phyloP scores from a whole-genome alignment of 805 yeast genomes.

The Teunomyces atbi region DNA sequence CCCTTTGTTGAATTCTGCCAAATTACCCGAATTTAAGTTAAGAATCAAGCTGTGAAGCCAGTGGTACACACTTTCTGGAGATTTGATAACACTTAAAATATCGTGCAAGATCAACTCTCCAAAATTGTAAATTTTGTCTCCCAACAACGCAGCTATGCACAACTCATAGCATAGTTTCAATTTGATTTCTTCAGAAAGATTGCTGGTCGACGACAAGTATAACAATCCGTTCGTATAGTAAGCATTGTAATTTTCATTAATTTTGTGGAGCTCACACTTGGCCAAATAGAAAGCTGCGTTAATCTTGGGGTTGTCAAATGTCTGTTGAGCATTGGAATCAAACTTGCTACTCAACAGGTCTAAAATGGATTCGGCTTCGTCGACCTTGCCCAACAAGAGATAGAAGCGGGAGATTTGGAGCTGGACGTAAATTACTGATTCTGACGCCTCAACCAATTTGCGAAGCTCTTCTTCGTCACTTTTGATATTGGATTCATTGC shows the following conservation, averaged over 20 bases:
- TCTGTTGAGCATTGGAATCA: slow-evolving; percentile 38
- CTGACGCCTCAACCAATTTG: slow-evolving; percentile 48
- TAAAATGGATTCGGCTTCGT: slow-evolving; percentile 65
- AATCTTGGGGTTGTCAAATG: slow-evolving; percentile 48
- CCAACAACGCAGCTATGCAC: slow-evolving; percentile 81
- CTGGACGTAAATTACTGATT: slow-evolving; percentile 44
- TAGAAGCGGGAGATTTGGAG: slow-evolving; percentile 75
- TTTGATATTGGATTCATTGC: slow-evolving; percentile 28
- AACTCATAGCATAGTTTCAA: slow-evolving; percentile 58
- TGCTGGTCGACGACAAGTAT: slow-evolving; percentile 67
- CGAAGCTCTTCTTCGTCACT: slow-evolving; percentile 22
- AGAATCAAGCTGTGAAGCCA: slow-evolving; percentile 76
- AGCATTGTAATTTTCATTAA: slow-evolving; percentile 72
- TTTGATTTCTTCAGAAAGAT: slow-evolving; percentile 35
- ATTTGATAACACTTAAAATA: slow-evolving; percentile 52
- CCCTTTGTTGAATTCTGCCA: slow-evolving; percentile 58
- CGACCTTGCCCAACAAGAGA: slow-evolving; percentile 49
- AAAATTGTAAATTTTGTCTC: slow-evolving; percentile 90
- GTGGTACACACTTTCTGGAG: slow-evolving; percentile 44
- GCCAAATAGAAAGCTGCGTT: slow-evolving; percentile 83
- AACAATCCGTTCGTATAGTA: slow-evolving; percentile 81
- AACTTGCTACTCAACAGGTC: slow-evolving; percentile 59
- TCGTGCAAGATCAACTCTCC: slow-evolving; percentile 94
- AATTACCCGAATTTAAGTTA: slow-evolving; percentile 76
- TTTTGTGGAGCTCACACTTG: slow-evolving; percentile 70